Base-by-base conservation (phyloP, 2,329 filamentous ascomycete genomes). In the Microcyclospora pomicola region DNA sequence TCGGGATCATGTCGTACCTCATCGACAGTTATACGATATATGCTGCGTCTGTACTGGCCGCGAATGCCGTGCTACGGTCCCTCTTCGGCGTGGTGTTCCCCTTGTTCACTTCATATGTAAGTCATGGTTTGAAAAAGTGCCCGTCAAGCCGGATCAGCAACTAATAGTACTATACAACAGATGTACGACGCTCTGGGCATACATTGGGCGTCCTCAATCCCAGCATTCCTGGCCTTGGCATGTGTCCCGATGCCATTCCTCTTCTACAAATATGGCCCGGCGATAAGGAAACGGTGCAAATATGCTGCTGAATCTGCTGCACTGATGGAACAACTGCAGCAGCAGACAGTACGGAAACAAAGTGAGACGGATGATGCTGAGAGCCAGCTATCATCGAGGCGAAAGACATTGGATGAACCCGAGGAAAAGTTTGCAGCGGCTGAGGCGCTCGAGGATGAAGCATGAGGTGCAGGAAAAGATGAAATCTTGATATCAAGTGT, bases 61-160 rank as follows among this genome's bases (percentile, higher is more conserved):
- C 79, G 34, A 83, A 87, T 59, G 82, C 82, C 0, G 80, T 91
- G 53, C 62, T 91, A 28, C 77, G 84, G 48, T 86, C 80, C 0
- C 65, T 85, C 6, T 80, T 77, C 44, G 84, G 82, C 44, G 81
- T 82, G 2, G 77, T 71, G 1, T 91, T 91, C 65, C 84, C 84
- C 1, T 69, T 91, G 1, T 91, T 88, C 55, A 75, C 80, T 0
- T 69, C 66, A 2, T 76, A 82, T 24, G 19, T 24, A 24, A 24
- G 19, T 24, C 19, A n/a, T n/a, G n/a, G n/a, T n/a, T n/a, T n/a
- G n/a, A n/a, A n/a, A n/a, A n/a, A n/a, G n/a, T n/a, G n/a, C n/a
- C n/a, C n/a, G n/a, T n/a, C n/a, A n/a, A n/a, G n/a, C n/a, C n/a
- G n/a, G n/a, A n/a, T n/a, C n/a, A n/a, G n/a, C n/a, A n/a, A n/a